Evolutionary conservation across 1,284 basidiomycete genomes (phyloP).

Genomic region (Rhodotorula sp.): DNA sequence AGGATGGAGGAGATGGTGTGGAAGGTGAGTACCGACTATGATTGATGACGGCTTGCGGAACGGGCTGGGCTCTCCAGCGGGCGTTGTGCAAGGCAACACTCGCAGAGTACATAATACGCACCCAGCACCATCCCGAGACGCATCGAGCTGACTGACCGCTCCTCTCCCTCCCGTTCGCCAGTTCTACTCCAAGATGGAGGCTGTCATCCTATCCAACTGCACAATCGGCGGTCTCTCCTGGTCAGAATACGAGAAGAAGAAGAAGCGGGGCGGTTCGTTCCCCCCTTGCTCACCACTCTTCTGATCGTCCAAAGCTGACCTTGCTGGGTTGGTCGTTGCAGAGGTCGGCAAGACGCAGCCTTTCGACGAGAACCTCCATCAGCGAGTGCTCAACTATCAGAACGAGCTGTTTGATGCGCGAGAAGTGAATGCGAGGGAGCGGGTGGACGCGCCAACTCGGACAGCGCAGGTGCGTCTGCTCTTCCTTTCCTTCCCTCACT

Average conservation of each 20-base stretch:
- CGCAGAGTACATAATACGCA: no score
- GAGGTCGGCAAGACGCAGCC: constrained; percentile 24
- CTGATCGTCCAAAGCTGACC: neutral
- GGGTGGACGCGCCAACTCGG: constrained; percentile 16
- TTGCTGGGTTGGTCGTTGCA: neutral
- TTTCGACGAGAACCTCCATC: constrained; percentile 27
- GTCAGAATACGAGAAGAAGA: constrained; percentile 13
- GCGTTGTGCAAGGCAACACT: neutral
- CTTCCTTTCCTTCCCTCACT: neutral
- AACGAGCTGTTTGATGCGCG: constrained; percentile 31
- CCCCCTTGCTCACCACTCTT: neutral
- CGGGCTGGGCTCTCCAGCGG: neutral
- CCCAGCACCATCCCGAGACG: no score
- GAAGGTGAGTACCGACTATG: constrained; percentile 12
- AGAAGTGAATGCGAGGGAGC: constrained; percentile 20
- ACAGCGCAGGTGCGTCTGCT: neutral
- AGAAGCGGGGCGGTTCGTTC: constrained; percentile 15
- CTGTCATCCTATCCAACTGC: constrained; percentile 25
- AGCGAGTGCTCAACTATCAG: constrained; percentile 29
- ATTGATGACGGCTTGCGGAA: neutral
- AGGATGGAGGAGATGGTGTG: constrained; percentile 22
- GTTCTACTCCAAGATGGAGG: constrained; percentile 25
- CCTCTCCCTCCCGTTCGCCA: neutral
- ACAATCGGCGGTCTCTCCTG: constrained; percentile 25
- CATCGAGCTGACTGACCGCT: no score